Percentiles rank a stretch among this genome's conserved stretches.
phyloP scores from a whole-genome alignment of 306 rosid species.

The Prunus fruticosa region DNA sequence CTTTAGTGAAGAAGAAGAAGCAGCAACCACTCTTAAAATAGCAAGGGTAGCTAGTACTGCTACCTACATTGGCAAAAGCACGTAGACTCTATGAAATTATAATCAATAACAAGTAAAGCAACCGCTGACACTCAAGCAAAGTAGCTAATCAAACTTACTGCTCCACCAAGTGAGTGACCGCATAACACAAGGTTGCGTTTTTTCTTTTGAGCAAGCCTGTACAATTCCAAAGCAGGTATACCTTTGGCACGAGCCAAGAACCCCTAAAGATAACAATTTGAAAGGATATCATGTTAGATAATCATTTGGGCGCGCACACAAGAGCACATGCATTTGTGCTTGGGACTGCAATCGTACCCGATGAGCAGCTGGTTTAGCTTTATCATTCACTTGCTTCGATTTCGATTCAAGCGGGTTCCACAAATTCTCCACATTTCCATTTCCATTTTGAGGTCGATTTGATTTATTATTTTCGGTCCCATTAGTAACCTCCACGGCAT shows the following conservation, averaged over 20 bases:
- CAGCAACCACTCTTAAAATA: slow-evolving; percentile 93
- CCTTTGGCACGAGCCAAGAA: slow-evolving; percentile 99
- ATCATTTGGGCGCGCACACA: not conserved
- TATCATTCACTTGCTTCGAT: slow-evolving; percentile 56
- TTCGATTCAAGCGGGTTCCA: slow-evolving; percentile 76
- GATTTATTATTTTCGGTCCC: slow-evolving; percentile 31
- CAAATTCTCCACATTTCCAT: slow-evolving; percentile 50
- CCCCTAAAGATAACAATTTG: slow-evolving; percentile 49
- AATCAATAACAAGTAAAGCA: slow-evolving; percentile 8
- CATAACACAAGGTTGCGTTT: slow-evolving; percentile 88
- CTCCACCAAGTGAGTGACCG: slow-evolving; percentile 99
- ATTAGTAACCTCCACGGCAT: slow-evolving; percentile 51
- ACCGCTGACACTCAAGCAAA: slow-evolving; percentile 3
- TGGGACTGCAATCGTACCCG: slow-evolving; percentile 46
- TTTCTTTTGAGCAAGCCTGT: slow-evolving; percentile 95
- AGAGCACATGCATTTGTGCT: not conserved
- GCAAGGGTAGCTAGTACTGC: slow-evolving; percentile 97
- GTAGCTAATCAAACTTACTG: slow-evolving; percentile 54
- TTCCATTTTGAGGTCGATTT: slow-evolving; percentile 44
- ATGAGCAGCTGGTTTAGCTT: slow-evolving; percentile 87
- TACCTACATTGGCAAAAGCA: slow-evolving; percentile 53
- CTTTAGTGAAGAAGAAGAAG: slow-evolving; percentile 82
- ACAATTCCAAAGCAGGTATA: slow-evolving; percentile 92
- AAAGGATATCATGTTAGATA: slow-evolving; percentile 9
- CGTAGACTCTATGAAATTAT: not conserved